These are phyloP conservation scores for Suhomyces terraborum DNA, from an alignment of 1,139 yeast species.

Conservation along the genomic window DNA sequence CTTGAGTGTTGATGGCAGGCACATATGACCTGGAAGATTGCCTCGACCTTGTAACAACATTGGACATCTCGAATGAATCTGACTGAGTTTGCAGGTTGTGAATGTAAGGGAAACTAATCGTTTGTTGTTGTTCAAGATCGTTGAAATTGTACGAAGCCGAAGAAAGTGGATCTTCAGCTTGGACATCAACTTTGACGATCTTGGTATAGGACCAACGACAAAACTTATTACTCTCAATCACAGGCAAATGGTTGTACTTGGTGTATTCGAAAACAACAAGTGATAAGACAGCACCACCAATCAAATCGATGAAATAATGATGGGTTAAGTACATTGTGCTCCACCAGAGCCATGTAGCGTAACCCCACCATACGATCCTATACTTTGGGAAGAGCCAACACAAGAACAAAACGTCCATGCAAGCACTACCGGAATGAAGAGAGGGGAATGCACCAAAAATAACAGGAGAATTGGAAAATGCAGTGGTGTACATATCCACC, in stretches of 20 bases:
- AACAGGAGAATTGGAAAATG: constrained; percentile 85
- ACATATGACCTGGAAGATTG: constrained; percentile 31
- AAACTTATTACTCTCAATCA: constrained; percentile 58
- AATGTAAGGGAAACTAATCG: constrained; percentile 1
- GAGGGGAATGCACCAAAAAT: constrained; percentile 99
- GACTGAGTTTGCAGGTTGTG: constrained; percentile 7
- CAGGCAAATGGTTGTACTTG: constrained; percentile 75
- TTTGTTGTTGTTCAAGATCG: constrained; percentile 10
- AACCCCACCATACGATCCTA: constrained; percentile 64
- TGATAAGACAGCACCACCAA: constrained; percentile 84
- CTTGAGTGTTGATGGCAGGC: constrained; percentile 14
- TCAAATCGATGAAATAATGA: constrained; percentile 89
- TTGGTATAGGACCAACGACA: constrained; percentile 82
- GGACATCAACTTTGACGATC: constrained; percentile 30
- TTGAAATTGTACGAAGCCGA: constrained; percentile 10
- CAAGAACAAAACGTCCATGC: constrained; percentile 87
- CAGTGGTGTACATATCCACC: constrained; percentile 80
- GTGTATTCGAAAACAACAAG: constrained; percentile 71
- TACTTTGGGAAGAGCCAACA: constrained; percentile 76
- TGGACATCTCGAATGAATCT: constrained; percentile 33
- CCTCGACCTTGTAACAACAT: constrained; percentile 32
- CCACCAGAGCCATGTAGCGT: constrained; percentile 97
- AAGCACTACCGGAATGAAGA: constrained; percentile 89
- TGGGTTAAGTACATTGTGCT: constrained; percentile 95
- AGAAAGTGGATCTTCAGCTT: constrained; percentile 38